Evolutionary conservation across 2,329 filamentous ascomycete species (phyloP).

Genomic region (Fonsecaea monophora): DNA sequence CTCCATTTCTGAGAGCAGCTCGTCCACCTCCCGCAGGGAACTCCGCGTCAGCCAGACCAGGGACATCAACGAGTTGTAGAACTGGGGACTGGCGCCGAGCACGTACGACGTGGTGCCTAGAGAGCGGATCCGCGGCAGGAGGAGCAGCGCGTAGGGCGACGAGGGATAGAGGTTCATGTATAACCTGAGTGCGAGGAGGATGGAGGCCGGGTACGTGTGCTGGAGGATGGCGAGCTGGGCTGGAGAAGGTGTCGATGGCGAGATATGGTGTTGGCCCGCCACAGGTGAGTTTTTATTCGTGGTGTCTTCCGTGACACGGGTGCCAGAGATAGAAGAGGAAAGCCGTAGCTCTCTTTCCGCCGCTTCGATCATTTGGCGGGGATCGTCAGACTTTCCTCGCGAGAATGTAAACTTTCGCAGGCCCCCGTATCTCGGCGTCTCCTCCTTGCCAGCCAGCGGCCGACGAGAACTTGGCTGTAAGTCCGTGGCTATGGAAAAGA

Average conservation of each 20-base stretch:
- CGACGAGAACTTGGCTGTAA: conserved; percentile 8
- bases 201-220: conserved; percentile 51
- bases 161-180: conserved; percentile 50
- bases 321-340: neutral
- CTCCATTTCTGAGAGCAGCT: conserved; percentile 54
- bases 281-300: too few relatives aligned
- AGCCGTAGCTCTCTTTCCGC: conserved; percentile 12
- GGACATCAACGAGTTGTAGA: conserved; percentile 55
- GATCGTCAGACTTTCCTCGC: conserved; percentile 20
- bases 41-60: conserved; percentile 52
- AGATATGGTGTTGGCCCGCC: neutral
- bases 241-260: neutral
- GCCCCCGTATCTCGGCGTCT: neutral
- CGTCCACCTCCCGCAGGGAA: conserved; percentile 50
- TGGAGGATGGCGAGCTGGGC: conserved; percentile 22
- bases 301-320: neutral
- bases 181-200: conserved; percentile 50
- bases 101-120: conserved; percentile 52
- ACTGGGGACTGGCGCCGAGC: conserved; percentile 50
- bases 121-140: conserved; percentile 50
- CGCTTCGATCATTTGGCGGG: conserved; percentile 19
- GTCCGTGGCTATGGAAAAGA: conserved; percentile 33
- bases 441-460: neutral
- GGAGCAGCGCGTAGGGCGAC: conserved; percentile 49
- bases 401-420: conserved; percentile 21